phyloP scores from a whole-genome alignment of 257 asterid genomes.

The Capsicum chinense region DNA sequence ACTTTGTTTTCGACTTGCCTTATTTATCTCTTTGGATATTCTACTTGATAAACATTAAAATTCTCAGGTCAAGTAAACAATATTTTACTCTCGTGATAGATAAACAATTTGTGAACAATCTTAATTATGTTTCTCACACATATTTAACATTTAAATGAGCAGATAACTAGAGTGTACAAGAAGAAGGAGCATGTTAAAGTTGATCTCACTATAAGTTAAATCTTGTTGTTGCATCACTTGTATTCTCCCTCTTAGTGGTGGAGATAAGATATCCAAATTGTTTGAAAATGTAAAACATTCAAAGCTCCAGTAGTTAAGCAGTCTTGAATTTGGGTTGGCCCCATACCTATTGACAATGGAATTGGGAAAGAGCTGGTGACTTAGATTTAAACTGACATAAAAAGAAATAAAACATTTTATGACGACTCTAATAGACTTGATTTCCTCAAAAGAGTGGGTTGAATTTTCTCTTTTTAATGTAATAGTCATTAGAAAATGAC shows the following conservation, averaged over 20 bases:
- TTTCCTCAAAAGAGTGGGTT: constrained; percentile 79
- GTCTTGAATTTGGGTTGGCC: constrained; percentile 73
- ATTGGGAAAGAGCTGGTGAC: constrained; percentile 86
- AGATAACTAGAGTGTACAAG: constrained; percentile 91
- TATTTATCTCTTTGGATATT: constrained; percentile 10
- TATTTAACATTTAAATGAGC: constrained; percentile 34
- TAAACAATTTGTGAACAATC: constrained; percentile 21
- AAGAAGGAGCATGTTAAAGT: constrained; percentile 85
- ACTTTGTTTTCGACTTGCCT: background rate
- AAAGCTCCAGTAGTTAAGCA: constrained; percentile 14
- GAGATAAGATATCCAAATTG: background rate
- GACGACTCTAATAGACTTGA: constrained; percentile 96
- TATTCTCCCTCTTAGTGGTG: background rate
- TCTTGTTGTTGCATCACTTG: constrained; percentile 2
- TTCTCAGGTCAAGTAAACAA: background rate
- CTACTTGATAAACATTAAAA: constrained; percentile 4
- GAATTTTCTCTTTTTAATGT: background rate
- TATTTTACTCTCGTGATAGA: background rate
- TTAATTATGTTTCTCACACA: constrained; percentile 19
- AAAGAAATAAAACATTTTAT: constrained; percentile 74
- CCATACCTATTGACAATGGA: constrained; percentile 86
- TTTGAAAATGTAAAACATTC: constrained; percentile 13
- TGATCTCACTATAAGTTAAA: constrained; percentile 71
- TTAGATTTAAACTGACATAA: constrained; percentile 62
- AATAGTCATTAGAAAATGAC: constrained; percentile 19